Evolutionary conservation across 257 asterid genomes (phyloP).

Genomic region (Nemophila menziesii): DNA sequence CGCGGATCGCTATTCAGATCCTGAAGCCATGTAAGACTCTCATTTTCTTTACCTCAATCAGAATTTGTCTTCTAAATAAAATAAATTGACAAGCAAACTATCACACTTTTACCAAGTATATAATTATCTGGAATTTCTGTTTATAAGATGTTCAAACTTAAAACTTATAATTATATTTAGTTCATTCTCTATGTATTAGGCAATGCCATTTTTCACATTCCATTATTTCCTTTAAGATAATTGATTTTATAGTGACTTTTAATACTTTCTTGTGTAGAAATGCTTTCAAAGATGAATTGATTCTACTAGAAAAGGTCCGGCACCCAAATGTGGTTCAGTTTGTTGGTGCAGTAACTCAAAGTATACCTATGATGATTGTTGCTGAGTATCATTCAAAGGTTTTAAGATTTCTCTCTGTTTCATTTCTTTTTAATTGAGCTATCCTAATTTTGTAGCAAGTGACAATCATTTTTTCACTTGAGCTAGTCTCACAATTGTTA

Average conservation of each 20-base stretch:
- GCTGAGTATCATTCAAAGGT: constrained; percentile 64
- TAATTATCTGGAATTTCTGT: no score
- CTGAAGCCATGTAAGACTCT: constrained; percentile 56
- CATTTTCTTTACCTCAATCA: constrained; percentile 6
- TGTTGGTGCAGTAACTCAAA: constrained; percentile 98
- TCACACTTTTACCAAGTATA: no score
- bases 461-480: not conserved
- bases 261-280: constrained; percentile 41
- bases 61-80: no score
- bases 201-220: not conserved
- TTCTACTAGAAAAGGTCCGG: constrained; percentile 81
- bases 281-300: constrained; percentile 69
- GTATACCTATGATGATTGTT: constrained; percentile 93
- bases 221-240: not conserved
- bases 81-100: no score
- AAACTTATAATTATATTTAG: not conserved
- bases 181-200: no score
- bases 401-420: constrained; percentile 11
- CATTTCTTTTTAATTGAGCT: not conserved
- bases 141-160: no score
- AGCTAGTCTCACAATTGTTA: not conserved
- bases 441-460: not conserved
- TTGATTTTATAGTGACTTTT: not conserved
- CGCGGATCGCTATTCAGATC: constrained; percentile 69
- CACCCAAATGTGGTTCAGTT: constrained; percentile 97